Base-by-base conservation (phyloP, 495 filamentous ascomycete species). In the Hyphodiscus hymeniophilus region DNA sequence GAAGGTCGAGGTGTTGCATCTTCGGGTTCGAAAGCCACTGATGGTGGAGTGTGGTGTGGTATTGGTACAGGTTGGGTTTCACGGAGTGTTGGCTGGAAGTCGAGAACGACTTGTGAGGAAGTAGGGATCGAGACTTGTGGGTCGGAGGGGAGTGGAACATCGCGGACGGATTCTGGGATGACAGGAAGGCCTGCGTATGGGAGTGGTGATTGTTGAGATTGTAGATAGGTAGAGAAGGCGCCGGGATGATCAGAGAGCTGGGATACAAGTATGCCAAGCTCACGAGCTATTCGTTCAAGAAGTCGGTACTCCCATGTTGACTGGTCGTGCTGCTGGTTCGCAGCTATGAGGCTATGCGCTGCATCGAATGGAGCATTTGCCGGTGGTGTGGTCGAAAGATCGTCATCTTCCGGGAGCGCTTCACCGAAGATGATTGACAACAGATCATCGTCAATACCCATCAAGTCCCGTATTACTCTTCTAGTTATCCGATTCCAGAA, bases 381-480 rank as follows among this genome's bases (percentile, higher is more conserved):
- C 15, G 46, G 45, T 7, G 52, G 56, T 31, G 66, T 71, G 12
- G 66, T 67, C 11, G 68, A 68, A 7, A 69, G 50, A 34, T 68
- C 63, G 51, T 66, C 62, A 20, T 84, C 79, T 23, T 72, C 70
- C 7, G 84, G 81, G 23, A 97, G 66, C 10, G 76, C 70, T 65
- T 95, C 92, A 2, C 92, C 92, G 48, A 96, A 88, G 4, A 97
- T 78, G 20, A 95, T 78, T 2, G 83, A 84, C 5, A 97, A 76
- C 24, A 91, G 66, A 30, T 75, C 73, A 50, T 95, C 89, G 52
- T 97, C 89, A 42, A 97, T 87, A 2, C 94, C 89, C 60, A 98
- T 83, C 34, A 98, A 65, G 61, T 95, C 89, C 18, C 78, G 76
- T 38, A 98, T 89, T 15, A 96, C 83, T 57, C 82, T 83, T 42